Percentiles rank a stretch among this genome's conserved stretches.
These are phyloP conservation scores for Podospora comata DNA, from an alignment of 495 filamentous ascomycete genomes.

Conservation along the genomic window DNA sequence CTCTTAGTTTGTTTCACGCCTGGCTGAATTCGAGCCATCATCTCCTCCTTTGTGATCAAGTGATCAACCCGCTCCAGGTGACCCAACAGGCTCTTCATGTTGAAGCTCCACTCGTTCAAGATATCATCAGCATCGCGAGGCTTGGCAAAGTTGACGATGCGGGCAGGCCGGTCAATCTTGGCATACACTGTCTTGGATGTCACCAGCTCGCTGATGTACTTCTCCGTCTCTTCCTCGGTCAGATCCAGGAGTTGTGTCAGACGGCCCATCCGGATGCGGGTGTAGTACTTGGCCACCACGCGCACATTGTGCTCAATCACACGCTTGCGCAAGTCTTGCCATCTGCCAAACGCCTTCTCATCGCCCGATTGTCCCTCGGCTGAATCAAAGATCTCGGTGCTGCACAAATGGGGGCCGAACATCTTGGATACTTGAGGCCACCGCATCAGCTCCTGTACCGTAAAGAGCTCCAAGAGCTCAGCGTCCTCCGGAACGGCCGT, in stretches of 20 bases:
- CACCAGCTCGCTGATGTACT: conserved; percentile 92
- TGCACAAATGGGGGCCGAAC: conserved; percentile 84
- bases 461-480: conserved; percentile 86
- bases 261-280: conserved; percentile 86
- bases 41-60: conserved; percentile 99
- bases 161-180: conserved; percentile 92
- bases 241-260: conserved; percentile 87
- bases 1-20: conserved; percentile 41
- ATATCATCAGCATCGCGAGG: conserved; percentile 94
- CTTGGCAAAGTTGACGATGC: conserved; percentile 89
- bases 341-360: conserved; percentile 73
- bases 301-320: conserved; percentile 99
- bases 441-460: conserved; percentile 93
- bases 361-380: conserved; percentile 60
- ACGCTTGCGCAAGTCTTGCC: conserved; percentile 91
- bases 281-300: conserved; percentile 97
- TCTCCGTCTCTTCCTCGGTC: conserved; percentile 92
- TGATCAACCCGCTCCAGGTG: conserved; percentile 93
- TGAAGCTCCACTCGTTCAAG: conserved; percentile 96
- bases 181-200: conserved; percentile 96
- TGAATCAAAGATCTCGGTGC: conserved; percentile 82
- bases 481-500: conserved; percentile 68
- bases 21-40: conserved; percentile 96
- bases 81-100: conserved; percentile 96
- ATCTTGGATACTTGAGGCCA: conserved; percentile 88